Conservation (phyloP, 768 basidiomycete species). For the Rhizopogon vesiculosus region DNA sequence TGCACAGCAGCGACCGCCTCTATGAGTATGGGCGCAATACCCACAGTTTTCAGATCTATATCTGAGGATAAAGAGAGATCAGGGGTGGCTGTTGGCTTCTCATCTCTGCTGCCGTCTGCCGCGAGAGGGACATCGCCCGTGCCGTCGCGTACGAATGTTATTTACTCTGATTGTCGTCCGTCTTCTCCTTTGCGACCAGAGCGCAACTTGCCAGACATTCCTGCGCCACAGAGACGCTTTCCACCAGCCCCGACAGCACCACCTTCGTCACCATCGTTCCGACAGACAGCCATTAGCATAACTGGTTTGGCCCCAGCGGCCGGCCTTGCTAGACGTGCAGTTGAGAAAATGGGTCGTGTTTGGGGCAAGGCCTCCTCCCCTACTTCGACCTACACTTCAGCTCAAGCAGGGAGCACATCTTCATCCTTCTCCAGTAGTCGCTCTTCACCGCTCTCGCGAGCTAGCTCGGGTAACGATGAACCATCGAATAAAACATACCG, state of each 20-base stretch:
- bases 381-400: constrained; percentile 41
- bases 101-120: constrained; percentile 13
- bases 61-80: constrained; percentile 32
- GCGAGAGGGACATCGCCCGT: constrained; percentile 23
- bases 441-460: constrained; percentile 31
- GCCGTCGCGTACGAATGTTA: constrained; percentile 14
- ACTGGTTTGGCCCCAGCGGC: constrained; percentile 68
- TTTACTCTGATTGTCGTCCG: constrained; percentile 28
- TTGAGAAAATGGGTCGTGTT: constrained; percentile 70
- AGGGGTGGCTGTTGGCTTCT: constrained; percentile 38
- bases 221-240: constrained; percentile 14
- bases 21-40: constrained; percentile 26
- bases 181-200: constrained; percentile 22
- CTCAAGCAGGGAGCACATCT: constrained; percentile 37
- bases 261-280: constrained; percentile 30
- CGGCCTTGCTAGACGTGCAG: constrained; percentile 71
- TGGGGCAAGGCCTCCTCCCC: constrained; percentile 41
- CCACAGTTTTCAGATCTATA: constrained; percentile 22
- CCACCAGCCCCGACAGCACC: constrained; percentile 3
- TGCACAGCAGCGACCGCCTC: constrained; percentile 19
- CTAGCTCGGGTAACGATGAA: constrained; percentile 36
- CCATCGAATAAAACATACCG: constrained; percentile 17
- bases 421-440: constrained; percentile 24
- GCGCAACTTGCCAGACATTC: constrained; percentile 26
- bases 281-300: constrained; percentile 73